Evolutionary conservation across 139 green algal genomes (phyloP).

Genomic region (Asterochloris erici): DNA sequence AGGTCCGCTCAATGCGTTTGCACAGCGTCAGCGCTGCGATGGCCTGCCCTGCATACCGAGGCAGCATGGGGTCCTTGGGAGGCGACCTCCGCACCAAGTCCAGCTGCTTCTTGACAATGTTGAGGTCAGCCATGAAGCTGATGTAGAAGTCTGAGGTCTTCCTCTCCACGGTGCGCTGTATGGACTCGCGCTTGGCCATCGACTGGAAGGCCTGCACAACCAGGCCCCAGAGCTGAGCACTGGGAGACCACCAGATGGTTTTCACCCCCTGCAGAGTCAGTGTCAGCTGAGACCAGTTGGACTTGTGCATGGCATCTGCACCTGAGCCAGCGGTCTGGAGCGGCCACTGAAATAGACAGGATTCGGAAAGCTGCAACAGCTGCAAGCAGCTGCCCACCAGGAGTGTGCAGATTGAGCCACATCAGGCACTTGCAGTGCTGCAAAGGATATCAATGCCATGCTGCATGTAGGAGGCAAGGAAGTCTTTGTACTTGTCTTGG

Average conservation of each 20-base stretch:
- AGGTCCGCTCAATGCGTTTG: conserved; percentile 25
- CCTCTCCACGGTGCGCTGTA: conserved; percentile 65
- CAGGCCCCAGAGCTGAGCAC: not conserved
- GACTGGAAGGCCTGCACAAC: conserved; percentile 31
- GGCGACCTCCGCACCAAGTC: conserved; percentile 56
- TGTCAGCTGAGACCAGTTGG: too few relatives aligned
- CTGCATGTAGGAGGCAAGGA: too few relatives aligned
- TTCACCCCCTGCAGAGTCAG: not conserved
- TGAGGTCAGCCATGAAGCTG: conserved; percentile 73
- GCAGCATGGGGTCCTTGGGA: conserved; percentile 60
- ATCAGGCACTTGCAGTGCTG: too few relatives aligned
- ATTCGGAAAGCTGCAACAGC: too few relatives aligned
- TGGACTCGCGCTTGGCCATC: conserved; percentile 68
- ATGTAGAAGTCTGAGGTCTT: conserved; percentile 69
- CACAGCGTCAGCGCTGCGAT: conserved; percentile 34
- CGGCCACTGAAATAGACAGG: too few relatives aligned
- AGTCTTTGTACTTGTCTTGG: too few relatives aligned
- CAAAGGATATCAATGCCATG: too few relatives aligned
- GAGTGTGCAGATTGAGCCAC: too few relatives aligned
- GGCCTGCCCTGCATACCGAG: conserved; percentile 64
- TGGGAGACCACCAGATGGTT: not conserved
- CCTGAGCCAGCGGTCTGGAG: too few relatives aligned
- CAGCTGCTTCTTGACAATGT: conserved; percentile 76
- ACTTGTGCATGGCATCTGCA: too few relatives aligned
- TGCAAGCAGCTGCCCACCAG: too few relatives aligned